Evolutionary conservation across 2,329 filamentous ascomycete species (phyloP), one percentile per base, ranked within the genome.

Genomic region (Fusarium solani-melongenae): DNA sequence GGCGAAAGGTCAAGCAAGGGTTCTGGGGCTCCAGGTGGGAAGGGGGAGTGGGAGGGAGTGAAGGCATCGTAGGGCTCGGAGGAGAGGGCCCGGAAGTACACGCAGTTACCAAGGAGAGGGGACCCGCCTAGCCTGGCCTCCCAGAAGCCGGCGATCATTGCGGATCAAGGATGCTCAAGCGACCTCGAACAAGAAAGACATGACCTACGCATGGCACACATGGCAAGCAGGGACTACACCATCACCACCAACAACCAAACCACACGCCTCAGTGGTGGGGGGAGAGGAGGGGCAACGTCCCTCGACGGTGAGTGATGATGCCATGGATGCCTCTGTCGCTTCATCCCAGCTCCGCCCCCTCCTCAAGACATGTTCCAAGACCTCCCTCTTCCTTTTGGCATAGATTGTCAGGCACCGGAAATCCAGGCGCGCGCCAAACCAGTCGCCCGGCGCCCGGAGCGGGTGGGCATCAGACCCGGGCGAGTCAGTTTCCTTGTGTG

Each of bases 351-450:
- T 73, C 57, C 24, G 17, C 46, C 60, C 39, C 41, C 46, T 60
- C 11, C 39, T 67, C 41, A 44, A 69, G 24, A 62, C 33, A 33
- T 38, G 29, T 24, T 51, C 27, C 39, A 31, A 64, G 34, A 53
- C 20, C 14, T 9, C 57, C 59, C 58, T 74, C 51, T 57, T 69
- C 57, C 34, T 44, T 75, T 53, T 20, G 53, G 62, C 22, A 64
- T 75, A 46, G 72, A 74, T 75, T 72, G 65, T 73, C 69, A 74
- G 72, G 72, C 39, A 74, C 72, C 31, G 66, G 60, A 62, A 63
- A 51, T 56, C 59, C 71, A 66, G 38, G 67, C 59, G 62, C 71
- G 60, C 59, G 70, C 70, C 71, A 73, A 72, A 63, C 71, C 71
- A 73, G 68, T 74, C 55, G 44, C 55, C 60, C 60, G 71, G 71